phyloP scores from a whole-genome alignment of 1,139 yeast genomes.

The Keqinozyma sinolaborantium region DNA sequence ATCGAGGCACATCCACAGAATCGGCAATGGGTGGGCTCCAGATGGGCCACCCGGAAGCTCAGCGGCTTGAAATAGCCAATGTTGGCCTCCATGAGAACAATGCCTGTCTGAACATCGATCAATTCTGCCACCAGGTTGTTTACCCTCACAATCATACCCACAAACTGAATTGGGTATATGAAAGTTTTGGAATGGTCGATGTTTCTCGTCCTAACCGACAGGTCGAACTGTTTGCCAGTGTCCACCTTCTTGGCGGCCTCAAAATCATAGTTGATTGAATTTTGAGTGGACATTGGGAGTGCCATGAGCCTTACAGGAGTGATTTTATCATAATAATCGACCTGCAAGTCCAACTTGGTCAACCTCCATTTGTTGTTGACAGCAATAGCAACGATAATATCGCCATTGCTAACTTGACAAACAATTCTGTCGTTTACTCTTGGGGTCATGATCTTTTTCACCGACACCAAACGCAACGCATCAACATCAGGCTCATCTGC shows the following conservation, averaged over 20 bases:
- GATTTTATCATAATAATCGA: conserved; percentile 41
- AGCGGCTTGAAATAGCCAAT: conserved; percentile 64
- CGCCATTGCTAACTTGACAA: conserved; percentile 48
- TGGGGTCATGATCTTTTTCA: conserved; percentile 61
- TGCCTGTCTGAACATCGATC: conserved; percentile 77
- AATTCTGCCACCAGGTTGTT: conserved; percentile 54
- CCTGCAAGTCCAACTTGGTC: conserved; percentile 44
- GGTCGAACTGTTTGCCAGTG: not conserved
- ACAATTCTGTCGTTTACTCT: conserved; percentile 72
- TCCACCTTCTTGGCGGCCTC: conserved; percentile 2
- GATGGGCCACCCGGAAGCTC: conserved; percentile 67
- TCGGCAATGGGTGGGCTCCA: conserved; percentile 82
- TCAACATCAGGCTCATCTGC: conserved; percentile 1
- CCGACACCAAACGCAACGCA: conserved; percentile 36
- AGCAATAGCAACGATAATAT: conserved; percentile 59
- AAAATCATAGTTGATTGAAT: conserved; percentile 5
- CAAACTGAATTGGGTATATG: conserved; percentile 55
- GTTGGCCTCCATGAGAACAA: conserved; percentile 48
- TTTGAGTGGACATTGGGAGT: conserved; percentile 8
- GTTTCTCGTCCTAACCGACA: not conserved
- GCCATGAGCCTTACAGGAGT: conserved; percentile 3
- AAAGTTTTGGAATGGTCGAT: conserved; percentile 8
- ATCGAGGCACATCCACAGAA: conserved; percentile 90
- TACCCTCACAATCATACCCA: conserved; percentile 67
- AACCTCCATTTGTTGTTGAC: conserved; percentile 67